Evolutionary conservation across 73 alveolate genomes (phyloP).

Genomic region (Paramecium sonneborni): DNA sequence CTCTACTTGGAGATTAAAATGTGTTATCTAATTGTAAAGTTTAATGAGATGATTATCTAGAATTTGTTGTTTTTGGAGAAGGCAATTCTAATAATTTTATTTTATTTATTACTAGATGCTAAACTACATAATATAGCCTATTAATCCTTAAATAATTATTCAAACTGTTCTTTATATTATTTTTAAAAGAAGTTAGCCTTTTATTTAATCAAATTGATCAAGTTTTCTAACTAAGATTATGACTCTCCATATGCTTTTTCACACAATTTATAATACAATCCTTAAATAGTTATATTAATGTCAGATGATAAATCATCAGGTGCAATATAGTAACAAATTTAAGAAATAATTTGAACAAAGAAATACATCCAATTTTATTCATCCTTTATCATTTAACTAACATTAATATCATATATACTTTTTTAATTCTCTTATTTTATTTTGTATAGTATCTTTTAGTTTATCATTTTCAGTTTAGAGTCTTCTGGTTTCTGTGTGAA

Average conservation of each 20-base stretch:
- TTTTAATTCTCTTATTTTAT: not conserved
- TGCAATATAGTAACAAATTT: not conserved
- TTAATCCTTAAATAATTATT: not conserved
- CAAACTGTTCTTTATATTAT: not conserved
- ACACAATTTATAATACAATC: not conserved
- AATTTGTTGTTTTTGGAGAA: not conserved
- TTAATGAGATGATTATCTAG: not conserved
- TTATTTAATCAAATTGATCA: not conserved
- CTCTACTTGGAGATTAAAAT: not conserved
- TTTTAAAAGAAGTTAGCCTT: conserved; percentile 13
- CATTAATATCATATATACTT: not conserved
- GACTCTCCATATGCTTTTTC: conserved; percentile 26
- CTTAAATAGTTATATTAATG: not conserved
- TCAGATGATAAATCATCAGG: not conserved
- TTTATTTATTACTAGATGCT: not conserved
- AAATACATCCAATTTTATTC: conserved; percentile 12
- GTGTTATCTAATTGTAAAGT: not conserved
- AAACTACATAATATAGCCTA: not conserved
- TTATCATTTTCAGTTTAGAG: conserved; percentile 17
- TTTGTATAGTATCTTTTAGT: not conserved
- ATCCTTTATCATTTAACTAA: conserved; percentile 10
- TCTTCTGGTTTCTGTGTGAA: not conserved
- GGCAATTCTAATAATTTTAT: not conserved
- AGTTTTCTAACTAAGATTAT: not conserved
- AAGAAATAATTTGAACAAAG: not conserved